These are phyloP conservation scores for Paraphoma sp. DNA, from an alignment of 2,329 filamentous ascomycete species.

Conservation along the genomic window DNA sequence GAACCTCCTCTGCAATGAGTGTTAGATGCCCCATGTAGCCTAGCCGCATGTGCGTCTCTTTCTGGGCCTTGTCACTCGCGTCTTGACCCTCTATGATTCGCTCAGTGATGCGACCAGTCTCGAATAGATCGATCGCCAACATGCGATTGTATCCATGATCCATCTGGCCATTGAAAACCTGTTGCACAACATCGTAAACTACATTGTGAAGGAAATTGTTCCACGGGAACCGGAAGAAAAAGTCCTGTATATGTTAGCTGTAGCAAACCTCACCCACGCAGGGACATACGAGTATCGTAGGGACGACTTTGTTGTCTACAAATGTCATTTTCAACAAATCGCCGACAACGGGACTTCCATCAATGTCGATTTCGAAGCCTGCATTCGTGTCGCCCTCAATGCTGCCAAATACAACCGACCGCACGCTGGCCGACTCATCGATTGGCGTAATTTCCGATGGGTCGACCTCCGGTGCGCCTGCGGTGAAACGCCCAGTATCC, in stretches of 20 bases:
- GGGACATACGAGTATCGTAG: conserved; percentile 83
- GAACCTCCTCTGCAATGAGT: conserved; percentile 95
- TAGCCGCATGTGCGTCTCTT: conserved; percentile 83
- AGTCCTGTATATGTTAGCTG: conserved; percentile 66
- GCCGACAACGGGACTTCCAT: conserved; percentile 82
- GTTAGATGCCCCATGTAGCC: conserved; percentile 99
- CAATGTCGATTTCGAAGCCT: conserved; percentile 64
- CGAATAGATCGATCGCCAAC: conserved; percentile 90
- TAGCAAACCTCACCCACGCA: background rate
- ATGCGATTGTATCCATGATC: conserved; percentile 91
- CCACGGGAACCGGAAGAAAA: conserved; percentile 99
- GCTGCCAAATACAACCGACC: conserved; percentile 44
- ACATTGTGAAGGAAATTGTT: conserved; percentile 99
- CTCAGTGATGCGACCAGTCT: conserved; percentile 85
- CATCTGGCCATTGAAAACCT: conserved; percentile 98
- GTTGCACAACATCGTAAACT: conserved; percentile 97
- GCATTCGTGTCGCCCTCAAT: conserved; percentile 34
- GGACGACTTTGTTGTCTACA: conserved; percentile 91
- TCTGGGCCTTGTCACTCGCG: conserved; percentile 84
- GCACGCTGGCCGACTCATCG: conserved; percentile 42
- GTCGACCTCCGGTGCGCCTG: conserved; percentile 34
- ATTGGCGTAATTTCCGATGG: conserved; percentile 46
- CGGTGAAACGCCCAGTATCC: conserved; percentile 38
- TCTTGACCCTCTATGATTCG: conserved; percentile 91
- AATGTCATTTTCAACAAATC: conserved; percentile 97